Conservation (phyloP, 306 rosid species). For the Cyclanthera cordifolia region DNA sequence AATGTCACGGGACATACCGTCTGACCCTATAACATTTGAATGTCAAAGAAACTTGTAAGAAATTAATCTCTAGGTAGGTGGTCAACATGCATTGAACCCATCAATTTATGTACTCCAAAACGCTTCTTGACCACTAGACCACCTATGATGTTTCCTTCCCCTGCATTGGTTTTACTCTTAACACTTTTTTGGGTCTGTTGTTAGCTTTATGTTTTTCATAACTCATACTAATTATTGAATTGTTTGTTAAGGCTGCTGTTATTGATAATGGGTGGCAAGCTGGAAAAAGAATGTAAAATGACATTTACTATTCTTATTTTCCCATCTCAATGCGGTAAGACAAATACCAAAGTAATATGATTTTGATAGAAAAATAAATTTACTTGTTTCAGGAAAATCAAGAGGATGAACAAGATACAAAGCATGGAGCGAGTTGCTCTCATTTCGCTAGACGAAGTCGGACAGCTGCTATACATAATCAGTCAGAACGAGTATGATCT, state of each 20-base stretch:
- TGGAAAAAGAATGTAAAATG: background rate
- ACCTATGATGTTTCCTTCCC: no score
- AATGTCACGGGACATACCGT: no score
- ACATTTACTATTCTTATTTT: background rate
- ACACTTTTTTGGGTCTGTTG: background rate
- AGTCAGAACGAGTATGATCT: conserved; percentile 34
- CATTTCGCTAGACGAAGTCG: conserved; percentile 27
- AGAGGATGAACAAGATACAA: conserved; percentile 23
- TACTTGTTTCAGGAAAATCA: conserved; percentile 9
- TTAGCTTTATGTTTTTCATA: background rate
- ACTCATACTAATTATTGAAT: background rate
- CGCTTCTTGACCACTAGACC: no score
- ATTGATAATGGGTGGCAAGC: background rate
- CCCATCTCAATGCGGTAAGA: background rate
- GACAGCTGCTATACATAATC: conserved; percentile 36
- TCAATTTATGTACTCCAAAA: no score
- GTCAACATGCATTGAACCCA: no score
- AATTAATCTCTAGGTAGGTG: no score
- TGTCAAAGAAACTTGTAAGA: no score
- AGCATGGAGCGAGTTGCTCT: conserved; percentile 19
- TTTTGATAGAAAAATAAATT: background rate
- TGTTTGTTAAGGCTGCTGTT: background rate
- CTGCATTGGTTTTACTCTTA: background rate
- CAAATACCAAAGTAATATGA: background rate
- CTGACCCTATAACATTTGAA: no score